Conservation (phyloP, 306 rosid genomes). For the Dalbergia oliveri region DNA sequence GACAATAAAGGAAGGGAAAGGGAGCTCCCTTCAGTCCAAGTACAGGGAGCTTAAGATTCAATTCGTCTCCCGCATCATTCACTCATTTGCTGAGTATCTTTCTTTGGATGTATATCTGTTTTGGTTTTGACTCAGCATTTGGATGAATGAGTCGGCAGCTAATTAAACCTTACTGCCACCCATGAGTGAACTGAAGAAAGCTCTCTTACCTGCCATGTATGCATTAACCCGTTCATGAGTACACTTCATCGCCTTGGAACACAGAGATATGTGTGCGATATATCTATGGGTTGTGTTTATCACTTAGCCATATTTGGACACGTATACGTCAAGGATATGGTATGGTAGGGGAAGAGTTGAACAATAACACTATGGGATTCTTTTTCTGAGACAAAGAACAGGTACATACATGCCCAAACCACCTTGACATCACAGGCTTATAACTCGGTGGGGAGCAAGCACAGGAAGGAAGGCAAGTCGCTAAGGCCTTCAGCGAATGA, state of each 20-base stretch:
- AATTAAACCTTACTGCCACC: slow-evolving; percentile 67
- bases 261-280: slow-evolving; percentile 28
- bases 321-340: neutral
- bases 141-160: slow-evolving; percentile 99
- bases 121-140: slow-evolving; percentile 62
- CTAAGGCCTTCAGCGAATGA: neutral
- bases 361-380: neutral
- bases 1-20: slow-evolving; percentile 34
- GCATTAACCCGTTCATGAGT: no score
- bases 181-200: slow-evolving; percentile 95
- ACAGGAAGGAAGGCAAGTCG: neutral
- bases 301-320: no score
- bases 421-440: neutral
- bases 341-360: neutral
- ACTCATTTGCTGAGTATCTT: slow-evolving; percentile 69
- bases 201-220: slow-evolving; percentile 59
- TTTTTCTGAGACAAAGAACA: no score
- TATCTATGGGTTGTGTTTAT: neutral
- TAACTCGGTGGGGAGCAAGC: neutral
- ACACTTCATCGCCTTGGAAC: no score
- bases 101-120: no score
- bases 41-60: slow-evolving; percentile 77
- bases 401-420: no score
- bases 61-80: slow-evolving; percentile 96
- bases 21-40: slow-evolving; percentile 99